A percentile compares a stretch with the other conserved stretches of the same genome.
Evolutionary conservation across 257 asterid genomes (phyloP).

Genomic region (Dorcoceras hygrometricum): DNA sequence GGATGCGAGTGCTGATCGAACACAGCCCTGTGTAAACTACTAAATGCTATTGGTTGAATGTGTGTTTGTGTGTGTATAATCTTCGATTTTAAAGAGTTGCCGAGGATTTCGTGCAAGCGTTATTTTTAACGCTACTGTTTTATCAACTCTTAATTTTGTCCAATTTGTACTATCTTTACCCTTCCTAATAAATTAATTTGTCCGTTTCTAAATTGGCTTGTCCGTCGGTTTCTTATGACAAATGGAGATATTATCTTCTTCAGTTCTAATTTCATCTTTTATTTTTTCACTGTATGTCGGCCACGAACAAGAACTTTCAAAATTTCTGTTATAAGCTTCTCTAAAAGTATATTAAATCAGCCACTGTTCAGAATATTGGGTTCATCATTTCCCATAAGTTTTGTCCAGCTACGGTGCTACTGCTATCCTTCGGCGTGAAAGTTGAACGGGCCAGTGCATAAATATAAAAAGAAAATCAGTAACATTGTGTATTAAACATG

Average conservation of each 20-base stretch:
- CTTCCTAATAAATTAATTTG: not conserved
- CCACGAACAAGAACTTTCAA: no score
- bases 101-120: not conserved
- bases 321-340: no score
- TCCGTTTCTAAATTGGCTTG: not conserved
- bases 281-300: not conserved
- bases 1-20: slow-evolving; percentile 69
- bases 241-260: not conserved
- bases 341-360: no score
- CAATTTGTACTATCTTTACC: not conserved
- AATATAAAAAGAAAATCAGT: not conserved
- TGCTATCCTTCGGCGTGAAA: not conserved
- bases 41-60: not conserved
- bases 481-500: not conserved
- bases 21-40: not conserved
- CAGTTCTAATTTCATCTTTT: not conserved
- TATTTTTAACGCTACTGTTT: no score
- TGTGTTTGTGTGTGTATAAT: not conserved
- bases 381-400: not conserved
- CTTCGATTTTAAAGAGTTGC: not conserved
- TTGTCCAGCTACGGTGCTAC: no score
- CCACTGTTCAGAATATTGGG: not conserved
- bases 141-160: not conserved
- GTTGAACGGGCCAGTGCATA: not conserved
- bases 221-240: not conserved